Percentiles rank a stretch among this genome's conserved stretches.
phyloP scores from a whole-genome alignment of 768 basidiomycete species.

The Mycena kentingensis region DNA sequence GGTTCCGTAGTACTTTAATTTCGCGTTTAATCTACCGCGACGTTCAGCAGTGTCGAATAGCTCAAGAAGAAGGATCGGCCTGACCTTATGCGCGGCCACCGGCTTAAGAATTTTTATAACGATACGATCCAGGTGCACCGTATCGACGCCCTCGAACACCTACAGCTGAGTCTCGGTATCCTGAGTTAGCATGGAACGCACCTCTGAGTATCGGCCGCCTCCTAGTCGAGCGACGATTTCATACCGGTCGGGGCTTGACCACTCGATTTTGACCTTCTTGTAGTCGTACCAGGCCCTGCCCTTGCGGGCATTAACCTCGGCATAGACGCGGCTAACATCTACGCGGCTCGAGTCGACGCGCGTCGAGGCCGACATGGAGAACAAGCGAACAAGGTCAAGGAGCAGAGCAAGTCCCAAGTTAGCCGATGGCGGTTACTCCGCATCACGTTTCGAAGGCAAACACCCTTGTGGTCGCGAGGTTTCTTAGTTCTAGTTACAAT shows the following conservation, averaged over 20 bases:
- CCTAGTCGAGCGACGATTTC: constrained; percentile 57
- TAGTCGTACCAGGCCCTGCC: constrained; percentile 57
- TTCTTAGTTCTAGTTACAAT: too few relatives aligned
- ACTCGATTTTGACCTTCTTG: constrained; percentile 53
- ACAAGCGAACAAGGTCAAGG: too few relatives aligned
- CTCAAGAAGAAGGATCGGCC: too few relatives aligned
- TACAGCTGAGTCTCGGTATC: constrained; percentile 16
- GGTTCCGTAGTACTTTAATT: constrained; percentile 62
- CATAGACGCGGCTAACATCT: constrained; percentile 46
- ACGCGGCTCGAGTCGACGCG: neutral
- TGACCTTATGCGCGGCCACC: constrained; percentile 62
- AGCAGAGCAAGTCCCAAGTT: too few relatives aligned
- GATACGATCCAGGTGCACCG: constrained; percentile 44
- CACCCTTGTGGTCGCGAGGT: too few relatives aligned
- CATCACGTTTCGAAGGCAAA: too few relatives aligned
- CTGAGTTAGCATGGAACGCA: constrained; percentile 20
- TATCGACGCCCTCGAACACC: constrained; percentile 55
- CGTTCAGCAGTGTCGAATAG: too few relatives aligned
- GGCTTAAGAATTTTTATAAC: constrained; percentile 66
- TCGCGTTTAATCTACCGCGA: too few relatives aligned
- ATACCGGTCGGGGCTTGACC: constrained; percentile 58
- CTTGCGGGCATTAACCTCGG: constrained; percentile 52
- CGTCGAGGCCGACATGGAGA: neutral
- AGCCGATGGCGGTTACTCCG: too few relatives aligned
- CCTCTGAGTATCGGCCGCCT: constrained; percentile 58